phyloP scores from a whole-genome alignment of 352 stramenopile species.

The Pythium folliculosum region DNA sequence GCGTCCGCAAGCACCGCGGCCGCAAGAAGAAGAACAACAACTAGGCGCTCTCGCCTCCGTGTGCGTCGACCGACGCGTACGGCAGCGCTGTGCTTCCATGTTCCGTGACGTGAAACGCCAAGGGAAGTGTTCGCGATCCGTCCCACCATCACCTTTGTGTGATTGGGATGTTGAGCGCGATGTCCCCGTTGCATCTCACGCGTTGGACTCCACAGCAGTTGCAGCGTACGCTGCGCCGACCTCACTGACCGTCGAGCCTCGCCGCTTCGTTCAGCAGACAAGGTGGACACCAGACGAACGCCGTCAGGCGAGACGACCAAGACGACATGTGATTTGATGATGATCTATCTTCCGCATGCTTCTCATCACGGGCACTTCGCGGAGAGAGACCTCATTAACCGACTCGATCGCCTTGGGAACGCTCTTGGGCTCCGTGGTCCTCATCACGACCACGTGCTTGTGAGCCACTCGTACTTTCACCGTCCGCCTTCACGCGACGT shows the following conservation, averaged over 20 bases:
- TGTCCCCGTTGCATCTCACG: constrained; percentile 15
- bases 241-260: no score
- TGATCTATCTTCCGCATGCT: constrained; percentile 3
- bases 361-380: constrained; percentile 25
- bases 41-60: constrained; percentile 10
- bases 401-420: constrained; percentile 2
- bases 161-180: constrained; percentile 32
- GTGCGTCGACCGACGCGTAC: no score
- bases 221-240: neutral
- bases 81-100: no score
- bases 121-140: constrained; percentile 38
- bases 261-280: no score
- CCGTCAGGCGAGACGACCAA: neutral
- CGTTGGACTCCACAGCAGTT: neutral
- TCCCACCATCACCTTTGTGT: constrained; percentile 6
- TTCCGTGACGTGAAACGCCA: neutral
- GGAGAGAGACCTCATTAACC: neutral
- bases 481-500: neutral
- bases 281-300: neutral
- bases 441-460: constrained; percentile 18
- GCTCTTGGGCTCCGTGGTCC: constrained; percentile 13
- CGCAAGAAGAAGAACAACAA: constrained; percentile 33
- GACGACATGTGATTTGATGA: neutral
- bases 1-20: constrained; percentile 34
- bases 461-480: neutral